Conservation (phyloP, 345 rosid species). For the Turritis glabra region DNA sequence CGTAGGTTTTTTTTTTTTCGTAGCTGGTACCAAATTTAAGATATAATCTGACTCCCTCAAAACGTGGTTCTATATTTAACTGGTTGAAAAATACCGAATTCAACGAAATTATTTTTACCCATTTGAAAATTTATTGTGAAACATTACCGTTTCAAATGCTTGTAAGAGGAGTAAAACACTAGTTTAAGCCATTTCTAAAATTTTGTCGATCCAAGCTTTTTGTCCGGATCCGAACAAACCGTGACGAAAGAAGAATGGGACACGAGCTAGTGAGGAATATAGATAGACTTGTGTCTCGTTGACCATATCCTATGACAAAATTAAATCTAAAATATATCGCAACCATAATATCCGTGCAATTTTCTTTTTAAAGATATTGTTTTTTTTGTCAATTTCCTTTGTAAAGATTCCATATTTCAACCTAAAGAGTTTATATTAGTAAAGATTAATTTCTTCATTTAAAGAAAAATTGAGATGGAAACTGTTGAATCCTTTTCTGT, state of each 20-base stretch:
- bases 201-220: neutral
- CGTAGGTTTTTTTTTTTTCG: too few relatives aligned
- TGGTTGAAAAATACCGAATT: too few relatives aligned
- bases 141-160: neutral
- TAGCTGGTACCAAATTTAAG: neutral
- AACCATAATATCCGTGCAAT: neutral
- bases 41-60: neutral
- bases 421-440: neutral
- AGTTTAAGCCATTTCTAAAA: neutral
- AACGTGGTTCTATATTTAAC: neutral
- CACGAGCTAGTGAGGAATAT: constrained; percentile 20
- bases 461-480: neutral
- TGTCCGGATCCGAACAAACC: neutral
- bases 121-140: neutral
- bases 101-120: neutral
- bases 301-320: constrained; percentile 16
- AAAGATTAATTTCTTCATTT: neutral
- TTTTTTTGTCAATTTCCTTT: too few relatives aligned
- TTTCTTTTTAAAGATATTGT: neutral
- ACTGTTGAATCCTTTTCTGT: neutral
- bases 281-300: constrained; percentile 18
- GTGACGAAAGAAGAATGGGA: constrained; percentile 9
- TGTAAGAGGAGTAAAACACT: neutral
- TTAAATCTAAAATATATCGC: neutral
- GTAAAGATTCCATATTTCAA: too few relatives aligned